phyloP scores from a whole-genome alignment of 2,329 filamentous ascomycete genomes.

The Seiridium unicorne region DNA sequence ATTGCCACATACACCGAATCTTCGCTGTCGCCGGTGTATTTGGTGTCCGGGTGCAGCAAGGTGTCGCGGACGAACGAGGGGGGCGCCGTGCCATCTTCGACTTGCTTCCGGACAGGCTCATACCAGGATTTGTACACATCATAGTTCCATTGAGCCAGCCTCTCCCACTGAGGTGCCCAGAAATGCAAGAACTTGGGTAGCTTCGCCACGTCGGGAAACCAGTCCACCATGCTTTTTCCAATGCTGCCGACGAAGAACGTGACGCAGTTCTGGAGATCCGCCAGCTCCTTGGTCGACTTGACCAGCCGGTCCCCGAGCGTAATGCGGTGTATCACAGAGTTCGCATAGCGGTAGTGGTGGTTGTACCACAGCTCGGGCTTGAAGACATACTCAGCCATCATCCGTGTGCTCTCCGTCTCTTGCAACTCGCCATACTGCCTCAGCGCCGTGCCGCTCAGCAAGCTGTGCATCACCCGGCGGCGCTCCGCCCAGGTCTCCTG shows the following conservation, averaged over 20 bases:
- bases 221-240: constrained; percentile 12
- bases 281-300: constrained; percentile 26
- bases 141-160: neutral
- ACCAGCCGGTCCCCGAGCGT: constrained; percentile 25
- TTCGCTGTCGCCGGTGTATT: neutral
- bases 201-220: constrained; percentile 10
- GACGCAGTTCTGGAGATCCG: constrained; percentile 26
- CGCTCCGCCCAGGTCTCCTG: constrained; percentile 27
- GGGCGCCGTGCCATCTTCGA: neutral
- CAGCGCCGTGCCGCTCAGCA: constrained; percentile 28
- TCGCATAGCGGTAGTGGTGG: constrained; percentile 32
- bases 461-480: constrained; percentile 31
- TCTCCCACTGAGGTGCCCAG: constrained; percentile 2
- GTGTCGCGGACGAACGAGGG: constrained; percentile 1
- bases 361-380: constrained; percentile 28
- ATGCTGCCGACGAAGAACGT: constrained; percentile 27
- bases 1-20: constrained; percentile 2
- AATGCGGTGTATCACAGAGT: constrained; percentile 31
- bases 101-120: neutral
- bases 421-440: constrained; percentile 27
- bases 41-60: constrained; percentile 1
- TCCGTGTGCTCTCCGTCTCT: constrained; percentile 28
- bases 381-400: constrained; percentile 26
- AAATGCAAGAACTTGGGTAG: constrained; percentile 24
- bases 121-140: constrained; percentile 1